Conservation (phyloP, 805 yeast species). For the Nakazawaea ambrosiae region DNA sequence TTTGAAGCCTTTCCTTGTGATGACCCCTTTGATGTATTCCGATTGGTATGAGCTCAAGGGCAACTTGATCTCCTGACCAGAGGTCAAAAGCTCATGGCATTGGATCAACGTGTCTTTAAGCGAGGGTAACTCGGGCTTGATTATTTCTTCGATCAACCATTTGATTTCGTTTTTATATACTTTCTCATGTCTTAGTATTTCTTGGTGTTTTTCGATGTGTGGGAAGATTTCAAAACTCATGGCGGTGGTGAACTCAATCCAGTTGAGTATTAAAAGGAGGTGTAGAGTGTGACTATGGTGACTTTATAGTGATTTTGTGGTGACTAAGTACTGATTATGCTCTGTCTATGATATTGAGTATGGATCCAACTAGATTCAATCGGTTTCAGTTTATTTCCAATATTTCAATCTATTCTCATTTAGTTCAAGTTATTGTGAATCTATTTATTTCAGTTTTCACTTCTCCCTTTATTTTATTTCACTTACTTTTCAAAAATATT, state of each 20-base stretch:
- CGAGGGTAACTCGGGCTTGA: constrained; percentile 40
- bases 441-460: no score
- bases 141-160: constrained; percentile 42
- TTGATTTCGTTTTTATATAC: constrained; percentile 23
- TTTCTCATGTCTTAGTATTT: not conserved
- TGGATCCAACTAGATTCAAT: no score
- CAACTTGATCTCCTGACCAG: constrained; percentile 38
- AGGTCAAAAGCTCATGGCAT: constrained; percentile 32
- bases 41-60: constrained; percentile 51
- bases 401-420: no score
- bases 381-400: no score
- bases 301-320: no score
- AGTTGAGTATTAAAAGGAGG: no score
- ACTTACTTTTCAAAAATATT: no score
- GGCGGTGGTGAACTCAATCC: not conserved
- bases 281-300: no score
- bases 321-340: no score
- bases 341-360: no score
- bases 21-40: constrained; percentile 53
- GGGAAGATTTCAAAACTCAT: constrained; percentile 10
- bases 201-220: not conserved
- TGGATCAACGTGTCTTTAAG: constrained; percentile 34
- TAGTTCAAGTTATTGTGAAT: no score
- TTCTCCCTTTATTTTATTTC: no score
- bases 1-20: constrained; percentile 48